Evolutionary conservation across 768 basidiomycete genomes (phyloP).

Genomic region (Hirschioporus abietinus): DNA sequence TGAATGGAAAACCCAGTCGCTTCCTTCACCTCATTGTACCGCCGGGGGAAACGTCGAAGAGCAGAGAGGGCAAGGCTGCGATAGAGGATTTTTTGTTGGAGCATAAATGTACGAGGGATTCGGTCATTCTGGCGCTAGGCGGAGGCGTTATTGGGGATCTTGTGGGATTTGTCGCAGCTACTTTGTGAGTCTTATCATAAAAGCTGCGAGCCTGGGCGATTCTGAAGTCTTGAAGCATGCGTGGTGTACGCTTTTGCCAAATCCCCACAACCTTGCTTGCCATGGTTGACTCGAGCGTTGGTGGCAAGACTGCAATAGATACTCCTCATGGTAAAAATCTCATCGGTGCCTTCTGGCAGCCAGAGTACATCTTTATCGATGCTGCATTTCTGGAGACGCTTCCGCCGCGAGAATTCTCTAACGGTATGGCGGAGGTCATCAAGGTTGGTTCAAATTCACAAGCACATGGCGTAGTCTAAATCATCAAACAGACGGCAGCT

Average conservation of each 20-base stretch:
- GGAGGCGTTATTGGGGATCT: constrained; percentile 98
- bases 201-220: constrained; percentile 6
- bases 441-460: constrained; percentile 54
- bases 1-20: constrained; percentile 37
- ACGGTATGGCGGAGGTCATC: constrained; percentile 97
- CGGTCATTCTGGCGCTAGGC: constrained; percentile 88
- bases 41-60: constrained; percentile 93
- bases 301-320: constrained; percentile 99
- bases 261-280: constrained; percentile 95
- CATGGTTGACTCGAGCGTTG: constrained; percentile 98
- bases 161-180: constrained; percentile 94
- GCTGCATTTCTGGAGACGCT: constrained; percentile 93
- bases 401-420: constrained; percentile 90
- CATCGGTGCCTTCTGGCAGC: constrained; percentile 98
- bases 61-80: constrained; percentile 83
- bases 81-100: constrained; percentile 91
- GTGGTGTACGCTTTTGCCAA: constrained; percentile 91
- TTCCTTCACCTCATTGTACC: constrained; percentile 76
- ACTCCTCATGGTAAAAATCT: constrained; percentile 98
- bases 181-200: constrained; percentile 62
- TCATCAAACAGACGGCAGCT: constrained; percentile 76
- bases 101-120: constrained; percentile 88
- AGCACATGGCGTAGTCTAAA: constrained; percentile 5
- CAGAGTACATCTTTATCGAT: constrained; percentile 95
- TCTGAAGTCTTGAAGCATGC: constrained; percentile 61